Conservation (phyloP, 2,329 filamentous ascomycete genomes). For the Ceratocystis cacaofunesta region DNA sequence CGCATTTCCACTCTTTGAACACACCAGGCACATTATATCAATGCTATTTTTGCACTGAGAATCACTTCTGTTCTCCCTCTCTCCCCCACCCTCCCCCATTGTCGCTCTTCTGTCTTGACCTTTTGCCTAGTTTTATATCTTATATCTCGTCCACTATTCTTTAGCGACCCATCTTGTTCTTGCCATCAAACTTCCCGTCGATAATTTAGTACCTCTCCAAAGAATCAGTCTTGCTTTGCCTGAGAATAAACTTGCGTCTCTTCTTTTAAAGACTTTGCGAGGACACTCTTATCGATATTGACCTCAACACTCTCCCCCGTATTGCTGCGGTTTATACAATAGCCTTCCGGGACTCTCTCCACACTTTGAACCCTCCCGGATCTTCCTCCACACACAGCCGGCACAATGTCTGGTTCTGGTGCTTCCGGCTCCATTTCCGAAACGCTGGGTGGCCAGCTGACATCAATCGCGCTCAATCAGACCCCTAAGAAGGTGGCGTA, state of each 20-base stretch:
- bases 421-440: slow-evolving; percentile 14
- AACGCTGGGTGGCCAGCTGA: slow-evolving; percentile 20
- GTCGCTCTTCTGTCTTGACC: neutral
- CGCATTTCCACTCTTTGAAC: neutral
- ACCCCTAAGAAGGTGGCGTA: slow-evolving; percentile 76
- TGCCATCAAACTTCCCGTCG: neutral
- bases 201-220: neutral
- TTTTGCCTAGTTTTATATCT: neutral
- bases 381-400: neutral
- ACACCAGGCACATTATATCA: neutral
- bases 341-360: neutral
- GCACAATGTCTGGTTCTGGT: slow-evolving; percentile 13
- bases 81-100: neutral
- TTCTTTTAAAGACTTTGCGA: neutral
- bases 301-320: neutral
- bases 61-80: neutral
- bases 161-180: neutral
- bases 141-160: neutral
- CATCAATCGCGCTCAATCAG: slow-evolving; percentile 33
- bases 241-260: neutral
- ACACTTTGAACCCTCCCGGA: neutral
- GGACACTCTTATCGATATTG: neutral
- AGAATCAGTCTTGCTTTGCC: neutral
- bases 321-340: neutral
- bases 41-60: neutral